Evolutionary conservation across 2,329 filamentous ascomycete genomes (phyloP), one percentile per base, ranked within the genome.

Genomic region (Alternaria longipes): DNA sequence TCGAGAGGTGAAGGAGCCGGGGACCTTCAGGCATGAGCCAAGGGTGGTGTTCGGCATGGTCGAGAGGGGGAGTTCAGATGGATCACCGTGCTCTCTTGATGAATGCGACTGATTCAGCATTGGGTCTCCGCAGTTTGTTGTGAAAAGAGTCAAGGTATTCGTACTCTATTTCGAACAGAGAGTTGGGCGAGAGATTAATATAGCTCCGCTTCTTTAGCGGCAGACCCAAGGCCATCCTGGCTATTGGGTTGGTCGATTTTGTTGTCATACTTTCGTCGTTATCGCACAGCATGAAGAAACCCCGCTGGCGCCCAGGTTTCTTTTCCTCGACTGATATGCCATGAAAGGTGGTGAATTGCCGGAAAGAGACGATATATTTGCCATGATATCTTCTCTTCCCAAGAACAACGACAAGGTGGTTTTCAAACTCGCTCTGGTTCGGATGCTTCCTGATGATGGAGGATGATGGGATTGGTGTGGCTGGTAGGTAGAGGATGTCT

Each of bases 161-260:
- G 51, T 60, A 65, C 60, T 74, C 70, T 49, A 74, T 64, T 3
- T 42, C 9, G 38, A 64, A 62, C 3, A 60, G 36, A 2, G 47
- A 26, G 14, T 64, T 57, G 1, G 14, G 24, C 3, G 54, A 59
- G 41, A 70, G 58, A 38, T 73, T 73, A 52, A 74, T 45, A 44
- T 66, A 73, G 24, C 64, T 68, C 12, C 62, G 56, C 47, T 63
- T 70, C 12, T 8, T 14, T 46, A 72, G 72, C 14, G 30, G 54
- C 22, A 34, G 71, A 20, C 50, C 62, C 22, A 60, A 14, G 8
- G 32, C 46, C 26, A 70, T 24, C 8, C 44, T 63, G 49, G 63
- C 56, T 4, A 65, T 36, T 24, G 42, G 5, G 16, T 54, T 41
- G 20, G 49, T 24, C 6, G 24, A 18, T 8, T 11, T 8, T 26